Percentiles rank a stretch among this genome's conserved stretches.
phyloP scores from a whole-genome alignment of 2,329 filamentous ascomycete species.

The Epichloe aotearoae region DNA sequence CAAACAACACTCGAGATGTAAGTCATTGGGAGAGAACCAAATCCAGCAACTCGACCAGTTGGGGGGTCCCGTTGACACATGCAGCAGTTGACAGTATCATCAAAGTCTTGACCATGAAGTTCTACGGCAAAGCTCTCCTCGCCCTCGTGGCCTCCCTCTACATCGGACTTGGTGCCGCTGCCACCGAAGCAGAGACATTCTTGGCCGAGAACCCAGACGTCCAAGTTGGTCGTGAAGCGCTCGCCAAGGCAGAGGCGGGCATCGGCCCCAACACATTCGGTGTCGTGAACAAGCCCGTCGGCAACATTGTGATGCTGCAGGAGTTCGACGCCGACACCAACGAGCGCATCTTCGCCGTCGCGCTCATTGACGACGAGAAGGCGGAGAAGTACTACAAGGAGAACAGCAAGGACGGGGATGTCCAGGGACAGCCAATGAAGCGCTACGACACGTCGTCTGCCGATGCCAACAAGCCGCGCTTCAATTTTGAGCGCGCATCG shows the following conservation, averaged over 20 bases:
- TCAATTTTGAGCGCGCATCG: constrained; percentile 5
- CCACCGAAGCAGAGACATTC: constrained; percentile 3
- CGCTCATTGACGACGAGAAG: constrained; percentile 7
- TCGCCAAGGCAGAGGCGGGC: constrained; percentile 2
- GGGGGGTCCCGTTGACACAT: too few relatives aligned
- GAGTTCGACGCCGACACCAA: constrained; percentile 8
- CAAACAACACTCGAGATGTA: too few relatives aligned
- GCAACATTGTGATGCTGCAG: constrained; percentile 7
- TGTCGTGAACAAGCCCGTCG: constrained; percentile 8
- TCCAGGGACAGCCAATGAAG: background rate
- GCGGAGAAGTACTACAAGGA: constrained; percentile 7
- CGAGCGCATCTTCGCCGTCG: constrained; percentile 7
- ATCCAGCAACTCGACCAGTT: too few relatives aligned
- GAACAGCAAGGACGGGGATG: constrained; percentile 5
- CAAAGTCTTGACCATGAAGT: background rate
- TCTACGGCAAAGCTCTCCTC: constrained; percentile 1
- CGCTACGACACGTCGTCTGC: background rate
- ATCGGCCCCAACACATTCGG: constrained; percentile 7
- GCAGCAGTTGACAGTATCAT: background rate
- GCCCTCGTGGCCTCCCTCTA: background rate
- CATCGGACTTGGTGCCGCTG: background rate
- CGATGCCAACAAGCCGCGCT: background rate
- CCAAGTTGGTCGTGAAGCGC: constrained; percentile 7
- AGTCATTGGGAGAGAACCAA: too few relatives aligned
- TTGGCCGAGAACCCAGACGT: constrained; percentile 7